Evolutionary conservation across 805 yeast genomes (phyloP), one percentile per base, ranked within the genome.

Genomic region (Candida insectalens): DNA sequence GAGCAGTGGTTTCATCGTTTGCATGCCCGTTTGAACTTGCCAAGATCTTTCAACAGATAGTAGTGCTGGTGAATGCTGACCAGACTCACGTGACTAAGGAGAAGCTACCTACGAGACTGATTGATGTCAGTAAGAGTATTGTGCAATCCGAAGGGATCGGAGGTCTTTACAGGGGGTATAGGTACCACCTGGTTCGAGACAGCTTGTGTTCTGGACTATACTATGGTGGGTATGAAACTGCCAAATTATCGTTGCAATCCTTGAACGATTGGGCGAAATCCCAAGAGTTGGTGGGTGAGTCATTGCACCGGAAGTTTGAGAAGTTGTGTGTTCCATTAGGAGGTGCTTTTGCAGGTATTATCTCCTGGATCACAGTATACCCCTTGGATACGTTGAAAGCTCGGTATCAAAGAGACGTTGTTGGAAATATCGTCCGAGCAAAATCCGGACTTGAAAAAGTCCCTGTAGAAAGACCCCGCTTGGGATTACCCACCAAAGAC

Each of bases 11-110:
- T 10, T 67, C 84, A 3, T 23, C 67, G 5, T 72, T 77, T 52
- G 82, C 87, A 3, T 80, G 89, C 44, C 95, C 95, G 2, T 84
- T 84, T 51, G 95, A 84, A 53, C 72, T 83, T 56, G 76, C 89
- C 31, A 85, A 84, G 53, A 65, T 83, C 6, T 83, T 79, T 40
- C 80, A 89, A 25, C 95, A 84, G 53, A 70, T 84, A 25, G 77
- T 66, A n/a, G 44, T 63, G 16, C 47, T 74, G 28, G 71, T 71
- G 5, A 50, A 52, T 55, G 54, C 43, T 22, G 46, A 50, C 13
- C 41, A 36, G n/a, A 25, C 33, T 12, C 37, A 37, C 23, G 18
- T 46, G 6, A 36, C 29, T 2, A 25, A 49, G 46, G 34, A 45
- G 39, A 30, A 37, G 39, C 37, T 59, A 34, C 55, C 70, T 37